Evolutionary conservation across 192 early-diverging fungal species (phyloP), one percentile per base, ranked within the genome.

Genomic region (Mortierella claussenii): DNA sequence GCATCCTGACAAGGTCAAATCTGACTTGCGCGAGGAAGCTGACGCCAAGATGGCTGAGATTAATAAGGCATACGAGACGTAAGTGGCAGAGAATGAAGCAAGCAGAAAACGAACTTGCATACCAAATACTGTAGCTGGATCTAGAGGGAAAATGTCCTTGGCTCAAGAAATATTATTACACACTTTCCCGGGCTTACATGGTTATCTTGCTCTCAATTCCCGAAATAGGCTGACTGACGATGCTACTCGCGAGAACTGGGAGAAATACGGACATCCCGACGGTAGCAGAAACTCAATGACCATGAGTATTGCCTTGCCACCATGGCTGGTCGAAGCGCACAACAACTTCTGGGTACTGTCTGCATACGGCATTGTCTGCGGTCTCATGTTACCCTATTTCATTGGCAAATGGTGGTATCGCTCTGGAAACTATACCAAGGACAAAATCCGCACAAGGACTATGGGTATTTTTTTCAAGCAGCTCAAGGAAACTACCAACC

Each of bases 401-500:
- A 95, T 99, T 37, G 95, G 93, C 15, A 86, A 86, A 58, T 98
- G 96, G 97, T 99, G 97, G 97, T 92, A 94, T 81, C 88, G 88
- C 54, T 93, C 94, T 47, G 94, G 91, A 65, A 80, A 89, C 62
- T 89, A 89, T 58, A 97, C 94, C 78, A 97, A 96, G 73, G 93
- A 97, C 66, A 89, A 88, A 63, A 94, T 99, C 60, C 83, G 94
- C 34, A 92, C 95, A 59, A 84, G 78, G 46, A 94, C 96, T 13
- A 99, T 99, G 96, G 92, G 85, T 33, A 75, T 78, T 9, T 97
- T 94, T 83, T 97, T 97, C 78, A 94, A 92, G 70, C 92, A 94
- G 48, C 78, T 97, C 60, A 94, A 91, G 54, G 94, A 96, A 55
- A 87, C 84, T 32, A 86, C 88, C 27, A 87, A 80, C 20, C 78